Conservation (phyloP, 2,329 filamentous ascomycete species). For the Cordyceps pruinosa region DNA sequence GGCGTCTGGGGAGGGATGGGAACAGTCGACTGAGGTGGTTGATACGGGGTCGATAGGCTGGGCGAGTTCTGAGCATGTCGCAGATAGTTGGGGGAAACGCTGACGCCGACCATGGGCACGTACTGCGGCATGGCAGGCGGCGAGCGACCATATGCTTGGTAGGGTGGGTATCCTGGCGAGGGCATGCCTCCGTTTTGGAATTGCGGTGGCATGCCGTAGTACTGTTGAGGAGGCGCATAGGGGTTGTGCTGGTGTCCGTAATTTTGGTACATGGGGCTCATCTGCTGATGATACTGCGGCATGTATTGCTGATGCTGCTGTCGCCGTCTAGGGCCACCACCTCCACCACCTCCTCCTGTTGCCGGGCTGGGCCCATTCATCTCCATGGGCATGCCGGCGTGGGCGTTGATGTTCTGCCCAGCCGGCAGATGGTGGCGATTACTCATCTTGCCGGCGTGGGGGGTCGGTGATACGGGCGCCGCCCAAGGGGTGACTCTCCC, state of each 20-base stretch:
- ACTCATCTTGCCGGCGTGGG: conserved; percentile 71
- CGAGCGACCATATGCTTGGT: conserved; percentile 42
- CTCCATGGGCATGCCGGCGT: conserved; percentile 27
- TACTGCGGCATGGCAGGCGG: conserved; percentile 49
- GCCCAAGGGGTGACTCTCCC: conserved; percentile 9
- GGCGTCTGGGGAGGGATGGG: conserved; percentile 43
- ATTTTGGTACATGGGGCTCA: conserved; percentile 42
- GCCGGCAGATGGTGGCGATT: conserved; percentile 71
- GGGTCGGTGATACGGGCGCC: conserved; percentile 18
- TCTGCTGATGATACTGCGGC: conserved; percentile 33
- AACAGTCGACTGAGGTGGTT: conserved; percentile 41
- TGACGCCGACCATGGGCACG: conserved; percentile 43
- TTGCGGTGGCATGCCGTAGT: conserved; percentile 52
- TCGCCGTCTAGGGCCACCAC: conserved; percentile 28
- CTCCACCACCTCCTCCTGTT: too few relatives aligned
- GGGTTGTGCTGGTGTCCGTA: conserved; percentile 43
- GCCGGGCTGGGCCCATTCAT: conserved; percentile 24
- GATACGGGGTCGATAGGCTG: conserved; percentile 50
- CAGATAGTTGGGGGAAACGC: conserved; percentile 40
- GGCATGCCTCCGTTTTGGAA: conserved; percentile 48
- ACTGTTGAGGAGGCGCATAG: conserved; percentile 37
- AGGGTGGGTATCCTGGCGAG: conserved; percentile 40
- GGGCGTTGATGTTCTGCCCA: conserved; percentile 57
- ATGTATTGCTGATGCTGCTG: conserved; percentile 27
- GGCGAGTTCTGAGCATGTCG: conserved; percentile 45